Evolutionary conservation across 345 rosid genomes (phyloP).

Genomic region (Aegle marmelos): DNA sequence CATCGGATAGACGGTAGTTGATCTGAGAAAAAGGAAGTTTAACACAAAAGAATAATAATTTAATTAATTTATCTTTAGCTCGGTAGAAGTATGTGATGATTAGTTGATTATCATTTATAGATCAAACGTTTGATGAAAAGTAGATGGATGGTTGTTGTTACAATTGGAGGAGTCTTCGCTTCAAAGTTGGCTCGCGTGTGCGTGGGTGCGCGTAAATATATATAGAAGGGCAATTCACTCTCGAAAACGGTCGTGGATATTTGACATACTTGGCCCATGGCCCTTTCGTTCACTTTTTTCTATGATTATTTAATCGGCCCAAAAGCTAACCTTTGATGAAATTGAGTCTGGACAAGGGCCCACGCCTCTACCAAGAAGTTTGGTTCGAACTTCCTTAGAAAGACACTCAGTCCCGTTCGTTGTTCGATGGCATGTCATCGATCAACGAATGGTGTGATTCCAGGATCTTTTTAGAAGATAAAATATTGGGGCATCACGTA

Average conservation of each 20-base stretch:
- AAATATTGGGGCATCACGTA: no score
- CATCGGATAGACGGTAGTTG: no score
- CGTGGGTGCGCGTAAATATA: fast-evolving
- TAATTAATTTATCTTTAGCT: not conserved
- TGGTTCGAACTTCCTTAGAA: no score
- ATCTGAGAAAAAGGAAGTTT: not conserved
- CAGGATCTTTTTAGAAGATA: no score
- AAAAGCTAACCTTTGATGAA: not conserved
- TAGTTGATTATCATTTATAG: not conserved
- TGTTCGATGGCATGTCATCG: no score
- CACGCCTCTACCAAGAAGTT: not conserved
- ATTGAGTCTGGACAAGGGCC: not conserved
- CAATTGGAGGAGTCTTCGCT: not conserved
- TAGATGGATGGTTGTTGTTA: not conserved
- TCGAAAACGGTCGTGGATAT: not conserved
- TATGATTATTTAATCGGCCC: not conserved
- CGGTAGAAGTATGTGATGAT: not conserved
- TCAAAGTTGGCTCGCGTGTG: slow-evolving; percentile 3
- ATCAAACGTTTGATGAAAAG: not conserved
- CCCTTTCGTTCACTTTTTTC: no score
- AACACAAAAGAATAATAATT: no score
- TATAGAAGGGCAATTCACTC: not conserved
- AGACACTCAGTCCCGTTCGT: no score
- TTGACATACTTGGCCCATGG: not conserved
- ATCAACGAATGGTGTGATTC: no score